These are phyloP conservation scores for Poteriospumella lacustris DNA, from an alignment of 108 stramenopile species.

Conservation along the genomic window DNA sequence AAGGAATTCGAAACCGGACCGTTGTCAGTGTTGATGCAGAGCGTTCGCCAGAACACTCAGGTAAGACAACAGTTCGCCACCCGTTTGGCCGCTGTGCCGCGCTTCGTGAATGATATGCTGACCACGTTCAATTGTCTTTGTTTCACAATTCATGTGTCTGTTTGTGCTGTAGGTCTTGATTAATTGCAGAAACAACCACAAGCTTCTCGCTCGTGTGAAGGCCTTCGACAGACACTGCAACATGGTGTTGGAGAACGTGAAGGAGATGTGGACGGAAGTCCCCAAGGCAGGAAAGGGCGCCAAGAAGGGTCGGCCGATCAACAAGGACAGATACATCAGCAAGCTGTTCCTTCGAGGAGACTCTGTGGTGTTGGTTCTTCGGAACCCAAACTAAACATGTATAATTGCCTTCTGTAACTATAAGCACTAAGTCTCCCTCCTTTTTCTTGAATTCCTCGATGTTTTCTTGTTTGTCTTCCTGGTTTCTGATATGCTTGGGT, in stretches of 20 bases:
- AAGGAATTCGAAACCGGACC: conserved; percentile 72
- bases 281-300: conserved; percentile 85
- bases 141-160: too few species aligned
- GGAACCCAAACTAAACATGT: neutral
- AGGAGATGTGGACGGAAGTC: conserved; percentile 98
- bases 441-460: too few species aligned
- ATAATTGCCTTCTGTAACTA: too few species aligned
- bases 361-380: conserved; percentile 72
- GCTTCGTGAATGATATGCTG: too few species aligned
- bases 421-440: too few species aligned
- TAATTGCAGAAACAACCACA: conserved; percentile 98
- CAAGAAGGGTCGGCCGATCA: conserved; percentile 73
- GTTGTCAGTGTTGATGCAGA: conserved; percentile 79
- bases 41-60: conserved; percentile 84
- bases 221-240: conserved; percentile 73
- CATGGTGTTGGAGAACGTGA: conserved; percentile 93
- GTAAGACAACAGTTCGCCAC: too few species aligned
- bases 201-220: conserved; percentile 88
- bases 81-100: too few species aligned
- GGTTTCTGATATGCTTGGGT: too few species aligned
- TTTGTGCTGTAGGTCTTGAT: conserved; percentile 52
- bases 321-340: conserved; percentile 91
- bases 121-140: too few species aligned
- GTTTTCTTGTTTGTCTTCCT: too few species aligned
- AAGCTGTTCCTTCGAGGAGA: conserved; percentile 98